Evolutionary conservation across 2,329 filamentous ascomycete species (phyloP), one percentile per base, ranked within the genome.

Genomic region (Pestalotiopsis fici): DNA sequence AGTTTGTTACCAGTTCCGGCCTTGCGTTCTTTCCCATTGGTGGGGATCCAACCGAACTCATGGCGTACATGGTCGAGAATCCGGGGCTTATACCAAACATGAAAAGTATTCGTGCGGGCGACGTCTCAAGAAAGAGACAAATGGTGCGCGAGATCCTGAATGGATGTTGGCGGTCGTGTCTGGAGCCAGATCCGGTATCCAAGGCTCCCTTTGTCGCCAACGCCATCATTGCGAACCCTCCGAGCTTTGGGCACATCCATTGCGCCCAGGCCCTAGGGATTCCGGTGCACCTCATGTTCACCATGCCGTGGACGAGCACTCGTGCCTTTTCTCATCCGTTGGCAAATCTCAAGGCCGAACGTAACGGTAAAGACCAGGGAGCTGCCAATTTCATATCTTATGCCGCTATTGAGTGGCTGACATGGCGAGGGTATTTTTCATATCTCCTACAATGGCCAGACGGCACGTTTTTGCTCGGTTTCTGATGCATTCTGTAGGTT

Each of bases 261-360:
- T 87, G 91, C 67, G 92, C 92, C 0, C 91, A 94, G 78, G 92
- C 91, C 77, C 79, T 94, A 73, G 91, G 91, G 0, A 89, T 94
- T 62, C 92, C 92, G 0, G 75, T 93, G 11, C 92, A 94, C 73
- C 88, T 97, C 78, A 97, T 97, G 92, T 97, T 97, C 80, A 97
- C 94, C 0, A 96, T 97, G 93, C 93, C 93, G 0, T 97, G 93
- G 90, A 91, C 91, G 1, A 90, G 92, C 0, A 97, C 93, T 0
- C 88, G 92, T 74, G 87, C 90, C 0, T 96, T 96, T 71, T 92
- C 93, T 0, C 93, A 97, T 73, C 93, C 93, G 0, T 82, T 97
- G 31, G 93, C 93, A 13, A 25, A 39, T 11, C 11, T 61, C 0
- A 94, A 94, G 69, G 89, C 96, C 66, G 47, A 54, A 35, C 31